Evolutionary conservation across 1,284 basidiomycete genomes (phyloP).

Genomic region (Cerrena zonata): DNA sequence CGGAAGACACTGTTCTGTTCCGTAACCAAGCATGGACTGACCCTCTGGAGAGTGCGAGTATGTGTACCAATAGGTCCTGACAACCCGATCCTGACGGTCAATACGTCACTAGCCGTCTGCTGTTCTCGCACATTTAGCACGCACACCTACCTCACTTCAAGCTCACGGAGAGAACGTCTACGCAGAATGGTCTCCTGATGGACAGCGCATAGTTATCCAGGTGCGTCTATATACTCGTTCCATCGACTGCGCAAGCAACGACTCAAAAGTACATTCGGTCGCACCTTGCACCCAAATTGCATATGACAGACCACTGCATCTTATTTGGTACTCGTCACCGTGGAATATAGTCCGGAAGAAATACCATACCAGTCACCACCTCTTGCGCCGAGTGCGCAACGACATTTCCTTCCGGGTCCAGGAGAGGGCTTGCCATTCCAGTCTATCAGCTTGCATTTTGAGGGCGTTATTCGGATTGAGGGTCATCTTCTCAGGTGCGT

Average conservation of each 20-base stretch:
- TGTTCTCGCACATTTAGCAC: conserved; percentile 66
- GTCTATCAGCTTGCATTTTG: conserved; percentile 61
- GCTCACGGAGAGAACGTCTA: conserved; percentile 75
- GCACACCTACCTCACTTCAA: conserved; percentile 69
- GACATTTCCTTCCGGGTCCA: conserved; percentile 69
- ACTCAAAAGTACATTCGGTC: not conserved
- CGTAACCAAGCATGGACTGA: conserved; percentile 60
- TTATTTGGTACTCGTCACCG: conserved; percentile 70
- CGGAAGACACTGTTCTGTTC: conserved; percentile 76
- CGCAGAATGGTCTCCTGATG: conserved; percentile 77
- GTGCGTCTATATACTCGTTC: conserved; percentile 36
- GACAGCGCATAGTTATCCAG: conserved; percentile 70
- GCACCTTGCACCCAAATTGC: not conserved
- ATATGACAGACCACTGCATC: conserved; percentile 70
- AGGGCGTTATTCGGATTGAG: conserved; percentile 78
- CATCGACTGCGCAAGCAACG: not conserved
- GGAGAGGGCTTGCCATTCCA: conserved; percentile 71
- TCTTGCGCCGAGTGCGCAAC: conserved; percentile 48
- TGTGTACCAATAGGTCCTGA: conserved; percentile 31
- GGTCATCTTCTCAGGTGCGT: conserved; percentile 64
- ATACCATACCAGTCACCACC: conserved; percentile 53
- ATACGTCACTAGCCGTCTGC: conserved; percentile 60
- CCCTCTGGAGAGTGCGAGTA: conserved; percentile 82
- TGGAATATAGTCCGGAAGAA: conserved; percentile 55
- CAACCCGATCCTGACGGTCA: not conserved